These are phyloP conservation scores for Talaromyces sp. DNA, from an alignment of 2,329 filamentous ascomycete genomes.

Conservation along the genomic window DNA sequence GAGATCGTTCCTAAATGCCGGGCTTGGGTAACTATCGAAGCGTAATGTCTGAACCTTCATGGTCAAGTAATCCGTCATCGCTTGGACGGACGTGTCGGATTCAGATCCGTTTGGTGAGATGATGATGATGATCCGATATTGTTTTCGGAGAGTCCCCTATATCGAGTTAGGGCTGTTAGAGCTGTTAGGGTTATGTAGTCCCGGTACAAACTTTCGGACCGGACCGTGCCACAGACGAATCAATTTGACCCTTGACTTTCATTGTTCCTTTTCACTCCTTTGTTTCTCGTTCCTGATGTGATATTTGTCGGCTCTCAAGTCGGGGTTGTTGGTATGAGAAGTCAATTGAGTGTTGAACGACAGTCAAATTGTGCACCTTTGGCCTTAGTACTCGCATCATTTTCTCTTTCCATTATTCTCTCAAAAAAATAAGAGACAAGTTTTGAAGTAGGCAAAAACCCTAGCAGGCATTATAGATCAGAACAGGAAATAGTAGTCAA, in stretches of 20 bases:
- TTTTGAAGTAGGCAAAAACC: not conserved
- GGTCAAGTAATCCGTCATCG: not conserved
- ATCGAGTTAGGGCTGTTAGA: not conserved
- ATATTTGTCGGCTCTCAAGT: not conserved
- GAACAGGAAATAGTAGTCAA: not conserved
- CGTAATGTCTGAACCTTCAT: not conserved
- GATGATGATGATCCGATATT: not conserved
- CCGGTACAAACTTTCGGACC: not conserved
- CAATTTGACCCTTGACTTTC: not conserved
- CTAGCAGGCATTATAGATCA: not conserved
- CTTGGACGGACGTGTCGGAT: not conserved
- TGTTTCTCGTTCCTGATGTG: not conserved
- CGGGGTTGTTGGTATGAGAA: not conserved
- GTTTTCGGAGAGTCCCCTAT: not conserved
- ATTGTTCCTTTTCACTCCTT: not conserved
- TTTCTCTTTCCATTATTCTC: not conserved
- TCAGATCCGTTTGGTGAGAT: not conserved
- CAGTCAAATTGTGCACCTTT: not conserved
- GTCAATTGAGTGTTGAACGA: not conserved
- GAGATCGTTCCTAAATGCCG: not conserved
- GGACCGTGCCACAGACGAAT: slow-evolving; percentile 1
- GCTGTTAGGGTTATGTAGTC: not conserved
- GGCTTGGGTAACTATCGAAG: not conserved
- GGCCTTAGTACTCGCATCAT: not conserved
- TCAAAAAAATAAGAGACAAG: not conserved